These are phyloP conservation scores for Stylonectria norvegica DNA, from an alignment of 2,329 filamentous ascomycete genomes.

Conservation along the genomic window DNA sequence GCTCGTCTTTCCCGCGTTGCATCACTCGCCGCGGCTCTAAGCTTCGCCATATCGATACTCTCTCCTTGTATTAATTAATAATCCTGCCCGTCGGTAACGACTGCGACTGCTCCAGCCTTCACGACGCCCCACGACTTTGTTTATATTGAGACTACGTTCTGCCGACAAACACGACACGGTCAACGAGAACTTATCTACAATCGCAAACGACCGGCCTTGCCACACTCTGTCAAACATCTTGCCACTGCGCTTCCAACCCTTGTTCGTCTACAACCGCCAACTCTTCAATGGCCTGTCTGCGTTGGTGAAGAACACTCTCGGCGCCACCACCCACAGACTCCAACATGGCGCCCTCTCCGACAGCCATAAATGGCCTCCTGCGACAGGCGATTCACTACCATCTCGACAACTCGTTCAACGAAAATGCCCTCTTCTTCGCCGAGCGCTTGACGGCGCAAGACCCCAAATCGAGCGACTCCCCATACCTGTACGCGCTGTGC, in stretches of 20 bases:
- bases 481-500: conserved; percentile 80
- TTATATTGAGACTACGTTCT: no score
- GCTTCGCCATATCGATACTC: no score
- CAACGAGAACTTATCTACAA: no score
- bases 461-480: conserved; percentile 72
- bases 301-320: conserved; percentile 19
- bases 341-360: conserved; percentile 52
- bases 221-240: conserved; percentile 6
- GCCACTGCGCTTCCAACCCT: conserved; percentile 8
- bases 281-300: conserved; percentile 28
- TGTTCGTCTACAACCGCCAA: conserved; percentile 4
- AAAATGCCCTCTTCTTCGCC: conserved; percentile 92
- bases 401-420: conserved; percentile 83
- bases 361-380: conserved; percentile 50
- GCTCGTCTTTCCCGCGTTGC: no score
- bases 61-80: no score
- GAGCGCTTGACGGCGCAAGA: conserved; percentile 84
- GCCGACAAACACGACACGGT: no score
- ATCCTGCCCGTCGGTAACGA: no score
- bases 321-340: no score
- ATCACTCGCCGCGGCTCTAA: no score
- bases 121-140: no score
- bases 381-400: conserved; percentile 63
- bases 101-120: no score
- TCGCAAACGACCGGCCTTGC: conserved; percentile 6